Conservation (phyloP, 176 grass and related monocot genomes). For the Chloris gayana region DNA sequence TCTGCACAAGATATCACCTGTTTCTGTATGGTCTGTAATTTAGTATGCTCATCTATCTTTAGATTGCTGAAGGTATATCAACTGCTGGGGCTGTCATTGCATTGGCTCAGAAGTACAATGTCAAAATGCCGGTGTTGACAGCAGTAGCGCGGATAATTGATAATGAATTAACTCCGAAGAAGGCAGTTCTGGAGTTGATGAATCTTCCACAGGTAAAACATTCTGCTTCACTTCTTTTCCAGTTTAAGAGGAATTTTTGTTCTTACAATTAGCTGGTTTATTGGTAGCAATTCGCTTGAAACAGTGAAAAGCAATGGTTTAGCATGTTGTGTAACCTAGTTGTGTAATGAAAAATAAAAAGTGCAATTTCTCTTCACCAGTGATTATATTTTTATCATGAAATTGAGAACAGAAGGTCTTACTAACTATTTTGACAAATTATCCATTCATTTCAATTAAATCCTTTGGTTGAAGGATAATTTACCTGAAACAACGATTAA, state of each 20-base stretch:
- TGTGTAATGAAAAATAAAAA: background rate
- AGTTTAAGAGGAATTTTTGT: background rate
- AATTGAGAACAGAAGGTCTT: background rate
- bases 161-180: constrained; percentile 87
- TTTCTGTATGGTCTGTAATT: constrained; percentile 24
- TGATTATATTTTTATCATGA: constrained; percentile 24
- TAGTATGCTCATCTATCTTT: constrained; percentile 17
- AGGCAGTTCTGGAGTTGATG: constrained; percentile 94
- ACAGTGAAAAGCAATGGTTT: background rate
- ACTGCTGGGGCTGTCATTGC: constrained; percentile 95
- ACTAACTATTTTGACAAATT: background rate
- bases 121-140: constrained; percentile 94
- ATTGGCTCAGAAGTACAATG: constrained; percentile 90
- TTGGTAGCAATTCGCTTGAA: background rate
- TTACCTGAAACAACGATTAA: constrained; percentile 3
- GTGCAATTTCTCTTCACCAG: background rate
- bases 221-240: constrained; percentile 21
- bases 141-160: constrained; percentile 93
- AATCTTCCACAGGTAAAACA: constrained; percentile 81
- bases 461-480: background rate
- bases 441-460: background rate
- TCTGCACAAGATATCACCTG: background rate
- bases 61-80: constrained; percentile 96
- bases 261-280: background rate
- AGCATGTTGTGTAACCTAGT: background rate